A percentile compares a stretch with the other conserved stretches of the same genome.
phyloP scores from a whole-genome alignment of 2,329 filamentous ascomycete species.

The Xylariales sp. region DNA sequence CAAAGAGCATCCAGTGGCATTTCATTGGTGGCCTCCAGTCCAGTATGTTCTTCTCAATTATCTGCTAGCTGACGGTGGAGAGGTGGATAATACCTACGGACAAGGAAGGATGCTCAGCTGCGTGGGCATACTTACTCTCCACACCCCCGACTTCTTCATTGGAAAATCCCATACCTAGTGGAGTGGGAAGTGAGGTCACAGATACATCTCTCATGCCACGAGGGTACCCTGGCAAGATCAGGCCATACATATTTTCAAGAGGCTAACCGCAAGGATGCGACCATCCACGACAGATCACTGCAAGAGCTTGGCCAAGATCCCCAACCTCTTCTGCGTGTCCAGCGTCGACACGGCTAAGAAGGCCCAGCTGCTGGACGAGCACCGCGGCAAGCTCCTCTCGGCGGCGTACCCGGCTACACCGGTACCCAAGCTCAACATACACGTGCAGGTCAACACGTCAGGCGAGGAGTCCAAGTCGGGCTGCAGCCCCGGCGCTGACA shows the following conservation, averaged over 20 bases:
- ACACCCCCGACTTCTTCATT: too few relatives aligned
- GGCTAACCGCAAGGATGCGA: too few relatives aligned
- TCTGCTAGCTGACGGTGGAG: too few relatives aligned
- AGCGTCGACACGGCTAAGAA: constrained; percentile 89
- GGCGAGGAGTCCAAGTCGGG: constrained; percentile 85
- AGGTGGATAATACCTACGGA: too few relatives aligned
- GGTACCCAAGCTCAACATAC: constrained; percentile 58
- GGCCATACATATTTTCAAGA: too few relatives aligned
- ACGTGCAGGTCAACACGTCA: constrained; percentile 94
- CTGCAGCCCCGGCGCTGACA: constrained; percentile 61
- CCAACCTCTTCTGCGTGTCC: constrained; percentile 87
- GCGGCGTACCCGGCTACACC: constrained; percentile 16
- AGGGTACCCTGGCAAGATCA: too few relatives aligned
- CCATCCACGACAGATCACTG: constrained; percentile 66
- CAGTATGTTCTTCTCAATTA: too few relatives aligned
- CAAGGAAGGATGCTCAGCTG: too few relatives aligned
- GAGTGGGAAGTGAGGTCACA: too few relatives aligned
- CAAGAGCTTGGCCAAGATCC: constrained; percentile 78
- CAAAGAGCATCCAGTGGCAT: constrained; percentile 79
- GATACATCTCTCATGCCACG: too few relatives aligned
- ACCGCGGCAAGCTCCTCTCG: constrained; percentile 56
- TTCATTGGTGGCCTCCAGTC: constrained; percentile 94
- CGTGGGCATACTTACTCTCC: too few relatives aligned
- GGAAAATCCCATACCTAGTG: too few relatives aligned
- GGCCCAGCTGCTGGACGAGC: constrained; percentile 73